phyloP scores from a whole-genome alignment of 306 rosid genomes.

The Rosa rugosa region DNA sequence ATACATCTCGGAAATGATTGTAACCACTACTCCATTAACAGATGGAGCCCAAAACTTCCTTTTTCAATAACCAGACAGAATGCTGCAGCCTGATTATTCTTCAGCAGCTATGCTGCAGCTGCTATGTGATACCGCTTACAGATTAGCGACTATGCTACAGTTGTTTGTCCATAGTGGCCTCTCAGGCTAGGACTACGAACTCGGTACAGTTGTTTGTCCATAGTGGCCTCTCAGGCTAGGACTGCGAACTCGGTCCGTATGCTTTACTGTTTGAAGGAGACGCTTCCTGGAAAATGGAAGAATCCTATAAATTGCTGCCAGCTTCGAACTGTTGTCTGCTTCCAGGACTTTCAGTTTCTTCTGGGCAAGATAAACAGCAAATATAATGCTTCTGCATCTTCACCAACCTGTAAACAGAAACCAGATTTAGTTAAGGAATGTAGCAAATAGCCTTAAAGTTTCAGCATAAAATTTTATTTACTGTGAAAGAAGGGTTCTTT shows the following conservation, averaged over 20 bases:
- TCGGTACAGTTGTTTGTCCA: not conserved
- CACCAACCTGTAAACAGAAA: constrained; percentile 41
- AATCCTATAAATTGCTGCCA: constrained; percentile 6
- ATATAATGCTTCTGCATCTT: constrained; percentile 5
- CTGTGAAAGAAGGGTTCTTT: constrained; percentile 9
- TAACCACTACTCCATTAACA: not conserved
- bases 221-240: not conserved
- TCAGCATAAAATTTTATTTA: constrained; percentile 4
- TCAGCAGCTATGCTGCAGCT: not conserved
- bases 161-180: not conserved
- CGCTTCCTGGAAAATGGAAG: not conserved
- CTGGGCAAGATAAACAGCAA: not conserved
- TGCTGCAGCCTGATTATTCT: not conserved
- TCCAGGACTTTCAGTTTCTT: constrained; percentile 5
- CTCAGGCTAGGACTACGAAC: not conserved
- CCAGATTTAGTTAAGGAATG: constrained; percentile 13
- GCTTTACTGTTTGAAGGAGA: not conserved
- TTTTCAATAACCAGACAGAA: not conserved
- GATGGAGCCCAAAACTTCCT: not conserved
- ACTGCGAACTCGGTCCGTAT: not conserved
- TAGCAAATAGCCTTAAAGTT: not conserved
- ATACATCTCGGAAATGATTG: not conserved
- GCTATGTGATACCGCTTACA: not conserved
- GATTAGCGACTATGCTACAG: not conserved
- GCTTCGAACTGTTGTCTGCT: not conserved